phyloP scores from a whole-genome alignment of 2,329 filamentous ascomycete species.

The Orbilia blumenaviensis region DNA sequence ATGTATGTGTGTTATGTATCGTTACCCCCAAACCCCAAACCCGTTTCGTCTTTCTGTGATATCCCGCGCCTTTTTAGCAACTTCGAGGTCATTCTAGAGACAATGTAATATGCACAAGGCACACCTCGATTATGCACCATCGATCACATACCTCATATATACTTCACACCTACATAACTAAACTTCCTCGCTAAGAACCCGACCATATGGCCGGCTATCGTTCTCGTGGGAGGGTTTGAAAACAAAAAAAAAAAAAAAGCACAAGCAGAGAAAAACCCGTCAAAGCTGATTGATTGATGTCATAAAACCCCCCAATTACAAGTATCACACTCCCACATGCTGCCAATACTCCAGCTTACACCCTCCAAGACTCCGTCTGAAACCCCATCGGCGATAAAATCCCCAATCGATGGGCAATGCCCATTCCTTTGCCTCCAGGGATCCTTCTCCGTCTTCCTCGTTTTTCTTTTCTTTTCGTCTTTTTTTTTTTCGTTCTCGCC shows the following conservation, averaged over 20 bases:
- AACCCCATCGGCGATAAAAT: conserved; percentile 40
- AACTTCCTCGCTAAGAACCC: neutral
- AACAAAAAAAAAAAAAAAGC: neutral
- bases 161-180: neutral
- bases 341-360: conserved; percentile 23
- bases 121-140: conserved; percentile 19
- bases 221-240: neutral
- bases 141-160: neutral
- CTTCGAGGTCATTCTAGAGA: neutral
- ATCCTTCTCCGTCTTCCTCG: neutral
- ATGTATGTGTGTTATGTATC: neutral
- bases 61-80: conserved; percentile 7
- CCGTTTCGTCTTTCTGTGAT: conserved; percentile 6
- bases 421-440: conserved; percentile 13
- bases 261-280: too few species aligned
- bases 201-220: neutral
- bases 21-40: conserved; percentile 6
- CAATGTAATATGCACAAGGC: conserved; percentile 12
- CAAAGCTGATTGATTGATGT: too few species aligned
- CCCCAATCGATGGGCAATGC: conserved; percentile 12
- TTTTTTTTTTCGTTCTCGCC: neutral
- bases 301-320: conserved; percentile 8
- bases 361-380: conserved; percentile 31
- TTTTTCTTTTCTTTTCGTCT: neutral
- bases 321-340: conserved; percentile 2